phyloP scores from a whole-genome alignment of 148 eudicot species.

The Bassia scoparia region DNA sequence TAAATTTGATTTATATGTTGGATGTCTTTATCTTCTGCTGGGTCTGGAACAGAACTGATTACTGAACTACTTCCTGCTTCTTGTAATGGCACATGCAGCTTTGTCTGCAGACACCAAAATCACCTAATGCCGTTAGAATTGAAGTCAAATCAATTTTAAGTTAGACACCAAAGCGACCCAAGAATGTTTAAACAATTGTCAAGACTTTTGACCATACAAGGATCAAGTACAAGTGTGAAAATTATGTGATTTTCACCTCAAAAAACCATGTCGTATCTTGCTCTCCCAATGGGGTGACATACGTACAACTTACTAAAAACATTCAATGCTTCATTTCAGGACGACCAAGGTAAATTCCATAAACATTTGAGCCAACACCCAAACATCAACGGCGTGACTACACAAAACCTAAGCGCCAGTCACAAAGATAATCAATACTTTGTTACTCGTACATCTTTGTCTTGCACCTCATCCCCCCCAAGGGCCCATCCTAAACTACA shows the following conservation, averaged over 20 bases:
- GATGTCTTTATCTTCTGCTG: slow-evolving; percentile 51
- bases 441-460: background rate
- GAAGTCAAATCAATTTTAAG: background rate
- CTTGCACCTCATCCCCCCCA: background rate
- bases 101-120: slow-evolving; percentile 46
- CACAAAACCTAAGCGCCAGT: too few species aligned
- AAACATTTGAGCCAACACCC: too few species aligned
- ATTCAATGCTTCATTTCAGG: background rate
- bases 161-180: background rate
- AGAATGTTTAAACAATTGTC: background rate
- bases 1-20: slow-evolving; percentile 48
- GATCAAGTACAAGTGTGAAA: background rate
- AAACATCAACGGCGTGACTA: too few species aligned
- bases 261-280: background rate
- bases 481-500: background rate
- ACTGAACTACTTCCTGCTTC: slow-evolving; percentile 65
- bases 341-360: background rate
- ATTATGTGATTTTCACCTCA: background rate
- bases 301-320: too few species aligned
- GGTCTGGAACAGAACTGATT: slow-evolving; percentile 51
- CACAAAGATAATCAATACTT: background rate
- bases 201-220: background rate
- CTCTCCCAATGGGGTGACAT: background rate
- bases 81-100: slow-evolving; percentile 53
- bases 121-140: too few species aligned